A percentile compares a stretch with the other conserved stretches of the same genome.
Evolutionary conservation across 2,329 filamentous ascomycete species (phyloP).

Genomic region (Colletotrichum agaves): DNA sequence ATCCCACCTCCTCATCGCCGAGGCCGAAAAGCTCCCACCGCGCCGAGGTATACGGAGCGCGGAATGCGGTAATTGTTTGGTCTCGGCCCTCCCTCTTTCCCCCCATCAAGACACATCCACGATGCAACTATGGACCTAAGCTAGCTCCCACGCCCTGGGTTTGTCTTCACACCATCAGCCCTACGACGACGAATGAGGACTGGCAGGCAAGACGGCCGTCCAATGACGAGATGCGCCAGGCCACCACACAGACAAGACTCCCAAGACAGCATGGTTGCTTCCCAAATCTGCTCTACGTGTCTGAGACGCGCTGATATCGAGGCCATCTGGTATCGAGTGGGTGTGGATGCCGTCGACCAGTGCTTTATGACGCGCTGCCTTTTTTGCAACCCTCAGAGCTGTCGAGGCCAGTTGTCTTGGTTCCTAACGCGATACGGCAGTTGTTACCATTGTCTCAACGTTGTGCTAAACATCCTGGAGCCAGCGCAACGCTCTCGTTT

Average conservation of each 20-base stretch:
- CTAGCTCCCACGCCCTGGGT: conserved; percentile 5
- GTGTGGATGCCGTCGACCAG: conserved; percentile 4
- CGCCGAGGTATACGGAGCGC: neutral
- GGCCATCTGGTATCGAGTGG: conserved; percentile 4
- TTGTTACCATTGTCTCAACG: neutral
- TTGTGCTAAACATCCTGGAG: neutral
- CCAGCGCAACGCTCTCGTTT: neutral
- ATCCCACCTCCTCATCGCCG: neutral
- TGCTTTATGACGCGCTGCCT: neutral
- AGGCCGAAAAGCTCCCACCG: neutral
- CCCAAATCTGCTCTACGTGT: conserved; percentile 20
- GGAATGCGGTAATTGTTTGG: neutral
- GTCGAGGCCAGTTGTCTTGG: neutral
- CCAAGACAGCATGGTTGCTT: neutral
- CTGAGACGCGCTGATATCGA: conserved; percentile 25
- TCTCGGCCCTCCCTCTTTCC: neutral
- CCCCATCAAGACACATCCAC: neutral
- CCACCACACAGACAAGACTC: neutral
- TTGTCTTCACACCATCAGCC: conserved; percentile 23
- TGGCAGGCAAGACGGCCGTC: neutral
- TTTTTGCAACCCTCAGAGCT: neutral
- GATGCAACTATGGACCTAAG: neutral
- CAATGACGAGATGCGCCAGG: neutral
- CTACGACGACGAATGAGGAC: conserved; percentile 11
- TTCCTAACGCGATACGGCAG: neutral